Conservation (phyloP, 306 rosid species). For the Vigna hirtella region DNA sequence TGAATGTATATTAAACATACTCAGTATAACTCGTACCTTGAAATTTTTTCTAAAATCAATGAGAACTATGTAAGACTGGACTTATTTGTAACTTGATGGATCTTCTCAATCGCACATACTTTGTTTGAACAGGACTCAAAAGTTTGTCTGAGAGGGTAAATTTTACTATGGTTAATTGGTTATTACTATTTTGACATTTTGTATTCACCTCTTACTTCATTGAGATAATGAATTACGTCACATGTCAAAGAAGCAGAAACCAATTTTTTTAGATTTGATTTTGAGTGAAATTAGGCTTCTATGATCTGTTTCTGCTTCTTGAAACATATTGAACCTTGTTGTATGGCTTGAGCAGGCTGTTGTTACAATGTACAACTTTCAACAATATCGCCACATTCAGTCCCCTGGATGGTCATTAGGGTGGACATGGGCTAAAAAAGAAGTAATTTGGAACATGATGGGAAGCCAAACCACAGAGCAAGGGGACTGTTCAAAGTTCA, state of each 20-base stretch:
- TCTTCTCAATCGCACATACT: neutral
- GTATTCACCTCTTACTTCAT: slow-evolving; percentile 8
- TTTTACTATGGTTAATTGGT: slow-evolving; percentile 15
- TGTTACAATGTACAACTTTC: slow-evolving; percentile 95
- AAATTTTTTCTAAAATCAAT: slow-evolving; percentile 1
- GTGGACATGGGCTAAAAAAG: slow-evolving; percentile 99
- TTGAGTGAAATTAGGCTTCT: slow-evolving; percentile 8
- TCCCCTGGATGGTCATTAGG: slow-evolving; percentile 91
- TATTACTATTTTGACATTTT: slow-evolving; percentile 3
- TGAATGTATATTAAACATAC: slow-evolving; percentile 21
- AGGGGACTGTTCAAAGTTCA: slow-evolving; percentile 92
- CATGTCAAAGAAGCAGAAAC: slow-evolving; percentile 3
- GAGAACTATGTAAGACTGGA: neutral
- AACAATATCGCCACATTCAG: slow-evolving; percentile 92
- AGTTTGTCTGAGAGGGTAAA: slow-evolving; percentile 1
- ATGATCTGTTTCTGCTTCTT: neutral
- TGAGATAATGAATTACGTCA: slow-evolving; percentile 4
- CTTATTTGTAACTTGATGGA: slow-evolving; percentile 12
- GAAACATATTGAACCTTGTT: slow-evolving; percentile 10
- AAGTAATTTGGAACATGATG: slow-evolving; percentile 94
- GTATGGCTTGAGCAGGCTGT: slow-evolving; percentile 68
- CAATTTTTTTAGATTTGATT: neutral
- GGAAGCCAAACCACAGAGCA: slow-evolving; percentile 93
- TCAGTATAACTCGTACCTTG: neutral
- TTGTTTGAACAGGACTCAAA: slow-evolving; percentile 10